phyloP scores from a whole-genome alignment of 2,329 filamentous ascomycete genomes.

The Xylaria sp. region DNA sequence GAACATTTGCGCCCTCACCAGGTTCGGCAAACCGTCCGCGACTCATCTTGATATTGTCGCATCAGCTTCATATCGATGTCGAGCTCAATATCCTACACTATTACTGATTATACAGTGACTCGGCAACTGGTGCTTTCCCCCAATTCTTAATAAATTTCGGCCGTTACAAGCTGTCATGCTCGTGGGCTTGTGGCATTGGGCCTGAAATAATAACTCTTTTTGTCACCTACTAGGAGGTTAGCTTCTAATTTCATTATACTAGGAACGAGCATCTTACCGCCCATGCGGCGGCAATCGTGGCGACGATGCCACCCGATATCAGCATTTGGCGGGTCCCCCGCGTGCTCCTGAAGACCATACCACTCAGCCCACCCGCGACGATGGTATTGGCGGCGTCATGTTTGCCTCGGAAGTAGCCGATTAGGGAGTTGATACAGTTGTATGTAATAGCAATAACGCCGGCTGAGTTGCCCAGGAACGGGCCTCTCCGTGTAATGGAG shows the following conservation, averaged over 20 bases:
- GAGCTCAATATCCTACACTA: conserved; percentile 49
- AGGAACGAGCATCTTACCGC: conserved; percentile 67
- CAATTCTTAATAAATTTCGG: conserved; percentile 1
- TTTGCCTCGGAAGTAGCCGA: conserved; percentile 82
- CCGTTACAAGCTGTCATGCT: conserved; percentile 41
- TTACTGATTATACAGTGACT: conserved; percentile 37
- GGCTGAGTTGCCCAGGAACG: conserved; percentile 95
- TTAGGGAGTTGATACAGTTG: conserved; percentile 88
- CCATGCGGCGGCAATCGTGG: conserved; percentile 86
- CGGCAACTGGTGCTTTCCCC: conserved; percentile 10
- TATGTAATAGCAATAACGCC: conserved; percentile 97
- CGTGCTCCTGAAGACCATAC: conserved; percentile 97
- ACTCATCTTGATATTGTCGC: conserved; percentile 42
- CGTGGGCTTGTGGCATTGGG: conserved; percentile 36
- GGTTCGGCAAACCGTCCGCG: conserved; percentile 37
- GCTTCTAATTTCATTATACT: conserved; percentile 49
- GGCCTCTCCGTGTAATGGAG: conserved; percentile 89
- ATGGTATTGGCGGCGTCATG: conserved; percentile 93
- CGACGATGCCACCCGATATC: conserved; percentile 92
- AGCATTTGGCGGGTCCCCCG: conserved; percentile 90
- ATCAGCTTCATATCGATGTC: conserved; percentile 38
- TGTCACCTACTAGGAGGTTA: conserved; percentile 46
- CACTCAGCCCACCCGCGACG: conserved; percentile 84
- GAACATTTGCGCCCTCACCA: conserved; percentile 50
- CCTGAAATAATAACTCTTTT: conserved; percentile 43